These are phyloP conservation scores for Hymenoscyphus fructigenus DNA, from an alignment of 2,329 filamentous ascomycete species.

Conservation along the genomic window DNA sequence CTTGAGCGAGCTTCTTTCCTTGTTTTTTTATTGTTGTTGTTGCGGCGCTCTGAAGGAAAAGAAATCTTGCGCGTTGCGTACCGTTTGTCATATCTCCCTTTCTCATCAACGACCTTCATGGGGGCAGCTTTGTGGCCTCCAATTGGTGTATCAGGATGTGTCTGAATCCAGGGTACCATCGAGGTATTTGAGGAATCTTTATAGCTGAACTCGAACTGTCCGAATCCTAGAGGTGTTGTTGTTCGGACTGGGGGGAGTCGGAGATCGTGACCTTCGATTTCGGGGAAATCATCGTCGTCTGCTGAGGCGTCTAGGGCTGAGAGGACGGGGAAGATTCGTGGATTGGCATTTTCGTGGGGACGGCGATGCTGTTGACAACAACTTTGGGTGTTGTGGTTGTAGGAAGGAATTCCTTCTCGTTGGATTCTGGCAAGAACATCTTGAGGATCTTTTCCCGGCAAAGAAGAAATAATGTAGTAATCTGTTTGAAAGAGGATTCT, in stretches of 20 bases:
- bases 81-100: background rate
- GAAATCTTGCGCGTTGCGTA: constrained; percentile 5
- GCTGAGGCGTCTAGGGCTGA: background rate
- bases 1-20: background rate
- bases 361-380: background rate
- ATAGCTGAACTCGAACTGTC: constrained; percentile 12
- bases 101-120: background rate
- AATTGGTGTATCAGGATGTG: constrained; percentile 26
- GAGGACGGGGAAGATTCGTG: background rate
- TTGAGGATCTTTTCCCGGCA: background rate
- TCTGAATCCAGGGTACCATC: constrained; percentile 23
- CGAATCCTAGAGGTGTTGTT: constrained; percentile 12
- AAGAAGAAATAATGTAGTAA: background rate
- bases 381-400: background rate
- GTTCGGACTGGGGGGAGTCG: constrained; percentile 2
- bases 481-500: background rate
- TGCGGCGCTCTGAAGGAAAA: background rate
- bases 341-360: background rate
- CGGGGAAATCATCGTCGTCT: background rate
- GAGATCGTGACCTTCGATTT: background rate
- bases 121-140: constrained; percentile 21
- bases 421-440: background rate
- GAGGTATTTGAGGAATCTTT: constrained; percentile 22
- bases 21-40: background rate
- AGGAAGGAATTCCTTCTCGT: background rate